Evolutionary conservation across 1,139 yeast species (phyloP).

Genomic region (Kodamaea derodonti): DNA sequence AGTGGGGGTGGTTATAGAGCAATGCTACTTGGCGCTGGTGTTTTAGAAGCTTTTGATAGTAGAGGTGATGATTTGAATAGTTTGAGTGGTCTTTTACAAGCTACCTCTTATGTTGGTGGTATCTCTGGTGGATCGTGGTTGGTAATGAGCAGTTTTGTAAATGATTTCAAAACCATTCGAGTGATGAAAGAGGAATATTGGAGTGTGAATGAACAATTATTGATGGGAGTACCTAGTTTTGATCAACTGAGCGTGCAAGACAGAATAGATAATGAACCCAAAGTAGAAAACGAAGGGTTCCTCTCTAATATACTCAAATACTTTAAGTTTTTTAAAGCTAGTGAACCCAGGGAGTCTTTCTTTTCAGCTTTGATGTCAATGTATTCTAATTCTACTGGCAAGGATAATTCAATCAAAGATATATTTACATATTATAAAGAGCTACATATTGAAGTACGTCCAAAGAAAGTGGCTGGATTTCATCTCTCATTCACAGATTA

Average conservation of each 20-base stretch:
- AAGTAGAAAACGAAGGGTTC: constrained; percentile 6
- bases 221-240: constrained; percentile 53
- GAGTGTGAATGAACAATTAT: constrained; percentile 46
- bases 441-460: constrained; percentile 50
- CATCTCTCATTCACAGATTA: constrained; percentile 61
- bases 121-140: constrained; percentile 74
- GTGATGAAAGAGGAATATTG: constrained; percentile 31
- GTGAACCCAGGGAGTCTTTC: constrained; percentile 1
- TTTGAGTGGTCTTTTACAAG: constrained; percentile 52
- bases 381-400: background rate
- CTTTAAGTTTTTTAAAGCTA: constrained; percentile 10
- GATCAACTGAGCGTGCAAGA: constrained; percentile 21
- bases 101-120: constrained; percentile 54
- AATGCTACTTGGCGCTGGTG: constrained; percentile 65
- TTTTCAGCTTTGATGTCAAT: background rate
- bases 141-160: constrained; percentile 48
- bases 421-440: constrained; percentile 44
- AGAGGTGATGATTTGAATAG: constrained; percentile 31
- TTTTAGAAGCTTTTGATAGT: constrained; percentile 49
- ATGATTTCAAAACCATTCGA: constrained; percentile 41
- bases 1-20: constrained; percentile 79
- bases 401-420: constrained; percentile 17
- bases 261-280: background rate
- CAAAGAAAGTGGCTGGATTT: constrained; percentile 51
- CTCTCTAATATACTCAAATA: constrained; percentile 10